These are phyloP conservation scores for Fusarium odoratissimum DNA, from an alignment of 2,329 filamentous ascomycete species.

Conservation along the genomic window DNA sequence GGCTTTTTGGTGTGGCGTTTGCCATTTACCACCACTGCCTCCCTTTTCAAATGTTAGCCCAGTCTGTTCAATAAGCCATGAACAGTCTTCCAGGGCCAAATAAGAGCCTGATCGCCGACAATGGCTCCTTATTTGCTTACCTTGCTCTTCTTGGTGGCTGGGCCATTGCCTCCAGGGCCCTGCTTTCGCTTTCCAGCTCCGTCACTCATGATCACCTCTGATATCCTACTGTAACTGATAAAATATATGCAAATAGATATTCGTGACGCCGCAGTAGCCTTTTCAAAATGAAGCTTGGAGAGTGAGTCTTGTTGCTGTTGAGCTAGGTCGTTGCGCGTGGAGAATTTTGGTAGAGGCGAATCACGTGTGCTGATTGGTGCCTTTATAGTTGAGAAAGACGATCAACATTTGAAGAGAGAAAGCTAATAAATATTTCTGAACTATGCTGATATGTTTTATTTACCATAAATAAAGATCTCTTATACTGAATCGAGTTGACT, in stretches of 20 bases:
- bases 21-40: conserved; percentile 69
- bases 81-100: not conserved
- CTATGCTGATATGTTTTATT: not conserved
- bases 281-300: not conserved
- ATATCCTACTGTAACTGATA: not conserved
- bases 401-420: not conserved
- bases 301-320: conserved; percentile 4
- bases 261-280: not conserved
- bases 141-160: conserved; percentile 55
- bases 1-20: conserved; percentile 68
- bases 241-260: not conserved
- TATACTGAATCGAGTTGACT: not conserved
- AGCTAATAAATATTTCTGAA: not conserved
- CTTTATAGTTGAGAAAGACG: not conserved
- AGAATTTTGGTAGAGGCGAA: conserved; percentile 36
- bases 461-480: not conserved
- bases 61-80: not conserved
- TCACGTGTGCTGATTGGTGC: conserved; percentile 29
- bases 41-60: conserved; percentile 50
- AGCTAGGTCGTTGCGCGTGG: conserved; percentile 23
- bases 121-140: conserved; percentile 42
- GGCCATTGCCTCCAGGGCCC: conserved; percentile 43
- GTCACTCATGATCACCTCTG: conserved; percentile 46
- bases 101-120: not conserved
- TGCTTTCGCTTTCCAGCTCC: conserved; percentile 52